Evolutionary conservation across 202 grass and related monocot species (phyloP), one percentile per base, ranked within the genome.

Genomic region (Tripidium arundinaceum): DNA sequence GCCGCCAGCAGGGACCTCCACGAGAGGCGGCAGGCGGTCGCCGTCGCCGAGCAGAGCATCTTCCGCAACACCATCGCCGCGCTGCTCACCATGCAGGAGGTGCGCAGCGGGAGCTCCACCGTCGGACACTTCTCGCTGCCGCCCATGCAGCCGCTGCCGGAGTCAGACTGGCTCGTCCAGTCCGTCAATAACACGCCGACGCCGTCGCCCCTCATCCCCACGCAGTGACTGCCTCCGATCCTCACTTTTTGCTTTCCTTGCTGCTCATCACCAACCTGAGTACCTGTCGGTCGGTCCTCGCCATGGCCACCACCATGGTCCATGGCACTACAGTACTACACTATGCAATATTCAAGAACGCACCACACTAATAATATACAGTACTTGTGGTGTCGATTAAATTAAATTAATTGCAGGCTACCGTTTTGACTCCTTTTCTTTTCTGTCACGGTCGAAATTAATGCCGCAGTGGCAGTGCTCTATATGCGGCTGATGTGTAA

Each of bases 51-150:
- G 67, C 84, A 91, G 79, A 91, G 86, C 69, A 91, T 93, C 58
- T 97, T 97, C 81, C 87, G 94, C 78, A 97, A 97, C 89, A 90
- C 91, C 25, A 75, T 97, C 9, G 86, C 89, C 60, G 94, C 91
- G 68, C 88, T 97, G 43, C 83, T 90, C 67, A 93, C 86, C 55
- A 97, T 97, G 94, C 86, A 86, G 73, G 94, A 97, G 62, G 78
- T 97, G 24, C 85, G 94, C 45, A 93, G 86, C 81, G 86, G 94
- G 27, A 97, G 94, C 88, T 97, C 93, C 75, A 97, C 91, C 71
- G 74, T 91, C 65, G 90, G 90, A 0, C 88, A 86, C 50, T 91
- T 93, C 84, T 91, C 90, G 41, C 84, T 93, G 45, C 93, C 90
- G 16, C 90, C 90, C 22, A 74, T 97, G 77, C 50, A 83, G 27